Base-by-base conservation (phyloP, 2,329 filamentous ascomycete genomes). In the Macrophomina tecta region DNA sequence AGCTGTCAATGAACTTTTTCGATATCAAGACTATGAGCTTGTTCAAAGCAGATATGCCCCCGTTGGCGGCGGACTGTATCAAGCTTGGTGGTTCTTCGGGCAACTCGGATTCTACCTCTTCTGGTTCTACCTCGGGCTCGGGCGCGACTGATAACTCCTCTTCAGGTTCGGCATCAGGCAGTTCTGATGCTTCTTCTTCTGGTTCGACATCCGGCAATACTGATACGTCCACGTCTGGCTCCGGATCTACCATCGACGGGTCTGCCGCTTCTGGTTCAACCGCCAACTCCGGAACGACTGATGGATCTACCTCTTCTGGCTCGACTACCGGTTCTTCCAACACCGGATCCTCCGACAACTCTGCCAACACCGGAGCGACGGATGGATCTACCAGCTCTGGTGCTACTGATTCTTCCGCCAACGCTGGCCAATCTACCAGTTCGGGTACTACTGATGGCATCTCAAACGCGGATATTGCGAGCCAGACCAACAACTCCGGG, bases 1-100 rank as follows among this genome's bases (percentile, higher is more conserved):
- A 61, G 56, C 40, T 61, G 40, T 48, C 40, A 8, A 61, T 61
- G 56, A 32, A 61, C 40, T 61, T 61, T n/a, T 61, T 61, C 30
- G 56, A 32, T 16, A 12, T 61, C 16, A 48, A 40, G 28, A 32
- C 42, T 30, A 6, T 46, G 8, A 48, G 16, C 30, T 14, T 61
- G 40, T 61, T 32, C 40, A 61, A 61, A 40, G 42, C 56, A 1
- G 56, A 61, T n/a, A 48, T 18, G 1, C 42, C 42, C 12, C 40
- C 56, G 16, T 14, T 61, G 23, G 56, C 28, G 11, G 11, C 23
- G 56, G 40, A 48, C 9, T 61, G 56, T 30, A 18, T 48, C 45
- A 28, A 18, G 14, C 56, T 61, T 11, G 30, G 36, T 3, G 49
- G 49, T 14, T 52, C 49, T 1, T n/a, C 49, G 12, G 5, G 6